A percentile compares a stretch with the other conserved stretches of the same genome.
These are phyloP conservation scores for Mallotus nudiflorus DNA, from an alignment of 345 rosid species.

Conservation along the genomic window DNA sequence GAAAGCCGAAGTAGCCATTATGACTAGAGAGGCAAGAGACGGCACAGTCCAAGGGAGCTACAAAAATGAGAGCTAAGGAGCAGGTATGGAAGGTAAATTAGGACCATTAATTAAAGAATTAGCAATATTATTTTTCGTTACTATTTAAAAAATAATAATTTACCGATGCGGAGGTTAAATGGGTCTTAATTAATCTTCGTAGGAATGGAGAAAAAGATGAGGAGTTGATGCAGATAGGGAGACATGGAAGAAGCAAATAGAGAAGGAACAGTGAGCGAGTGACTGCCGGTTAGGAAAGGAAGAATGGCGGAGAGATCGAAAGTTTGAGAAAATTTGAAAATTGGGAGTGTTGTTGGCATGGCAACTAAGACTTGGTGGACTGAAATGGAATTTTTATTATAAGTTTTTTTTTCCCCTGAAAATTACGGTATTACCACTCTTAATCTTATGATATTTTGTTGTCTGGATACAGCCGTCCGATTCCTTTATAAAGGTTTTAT, in stretches of 20 bases:
- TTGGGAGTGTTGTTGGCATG: background rate
- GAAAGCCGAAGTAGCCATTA: constrained; percentile 82
- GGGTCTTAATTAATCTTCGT: too few species aligned
- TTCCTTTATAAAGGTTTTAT: too few species aligned
- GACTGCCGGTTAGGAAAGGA: background rate
- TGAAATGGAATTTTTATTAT: too few species aligned
- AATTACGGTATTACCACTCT: background rate
- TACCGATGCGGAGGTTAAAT: too few species aligned
- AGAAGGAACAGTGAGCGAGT: background rate
- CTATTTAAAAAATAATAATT: too few species aligned
- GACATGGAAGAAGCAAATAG: background rate
- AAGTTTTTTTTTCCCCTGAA: too few species aligned
- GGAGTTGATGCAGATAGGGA: background rate
- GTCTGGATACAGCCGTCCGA: too few species aligned
- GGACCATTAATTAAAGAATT: background rate
- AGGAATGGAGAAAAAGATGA: background rate
- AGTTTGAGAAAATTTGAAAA: constrained; percentile 5
- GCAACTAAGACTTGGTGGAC: too few species aligned
- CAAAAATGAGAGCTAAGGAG: too few species aligned
- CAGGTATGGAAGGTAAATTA: background rate
- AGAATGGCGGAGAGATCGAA: constrained; percentile 26
- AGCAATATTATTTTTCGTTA: too few species aligned
- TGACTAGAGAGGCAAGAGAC: background rate
- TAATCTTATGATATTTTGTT: too few species aligned
- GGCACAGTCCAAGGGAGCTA: too few species aligned